phyloP scores from a whole-genome alignment of 371 early-diverging fungal species.

The Apophysomyces sp. region DNA sequence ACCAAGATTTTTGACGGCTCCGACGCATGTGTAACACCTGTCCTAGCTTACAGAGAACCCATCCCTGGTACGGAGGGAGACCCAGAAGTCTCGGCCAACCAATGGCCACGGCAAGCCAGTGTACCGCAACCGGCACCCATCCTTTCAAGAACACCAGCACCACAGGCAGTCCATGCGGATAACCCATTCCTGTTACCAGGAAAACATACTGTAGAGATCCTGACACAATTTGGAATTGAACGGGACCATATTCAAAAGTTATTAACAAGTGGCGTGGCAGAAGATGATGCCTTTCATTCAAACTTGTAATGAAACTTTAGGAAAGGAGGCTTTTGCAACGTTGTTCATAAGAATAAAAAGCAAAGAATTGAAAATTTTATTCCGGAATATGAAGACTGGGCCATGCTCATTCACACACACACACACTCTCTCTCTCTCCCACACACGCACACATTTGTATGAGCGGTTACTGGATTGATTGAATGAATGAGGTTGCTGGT shows the following conservation, averaged over 20 bases:
- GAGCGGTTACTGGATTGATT: too few relatives aligned
- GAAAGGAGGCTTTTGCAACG: too few relatives aligned
- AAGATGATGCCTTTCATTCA: not conserved
- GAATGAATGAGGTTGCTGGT: too few relatives aligned
- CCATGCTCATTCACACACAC: too few relatives aligned
- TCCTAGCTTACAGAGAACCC: conserved; percentile 53
- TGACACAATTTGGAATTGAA: conserved; percentile 54
- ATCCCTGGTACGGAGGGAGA: conserved; percentile 15
- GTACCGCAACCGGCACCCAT: conserved; percentile 61
- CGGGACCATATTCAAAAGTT: conserved; percentile 4
- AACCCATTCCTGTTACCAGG: conserved; percentile 52
- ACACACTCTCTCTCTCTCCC: too few relatives aligned
- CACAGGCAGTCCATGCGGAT: conserved; percentile 5
- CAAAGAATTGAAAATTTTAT: too few relatives aligned
- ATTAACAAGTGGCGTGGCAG: not conserved
- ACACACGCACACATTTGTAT: too few relatives aligned
- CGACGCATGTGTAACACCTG: conserved; percentile 78
- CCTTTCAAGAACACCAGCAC: conserved; percentile 62
- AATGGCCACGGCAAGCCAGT: conserved; percentile 36
- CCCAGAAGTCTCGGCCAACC: not conserved
- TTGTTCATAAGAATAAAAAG: too few relatives aligned
- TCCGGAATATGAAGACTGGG: too few relatives aligned
- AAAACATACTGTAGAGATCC: conserved; percentile 50
- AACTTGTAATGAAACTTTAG: not conserved
- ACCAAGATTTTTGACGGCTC: conserved; percentile 59